These are phyloP conservation scores for Alternaria dauci DNA, from an alignment of 2,329 filamentous ascomycete species.

Conservation along the genomic window DNA sequence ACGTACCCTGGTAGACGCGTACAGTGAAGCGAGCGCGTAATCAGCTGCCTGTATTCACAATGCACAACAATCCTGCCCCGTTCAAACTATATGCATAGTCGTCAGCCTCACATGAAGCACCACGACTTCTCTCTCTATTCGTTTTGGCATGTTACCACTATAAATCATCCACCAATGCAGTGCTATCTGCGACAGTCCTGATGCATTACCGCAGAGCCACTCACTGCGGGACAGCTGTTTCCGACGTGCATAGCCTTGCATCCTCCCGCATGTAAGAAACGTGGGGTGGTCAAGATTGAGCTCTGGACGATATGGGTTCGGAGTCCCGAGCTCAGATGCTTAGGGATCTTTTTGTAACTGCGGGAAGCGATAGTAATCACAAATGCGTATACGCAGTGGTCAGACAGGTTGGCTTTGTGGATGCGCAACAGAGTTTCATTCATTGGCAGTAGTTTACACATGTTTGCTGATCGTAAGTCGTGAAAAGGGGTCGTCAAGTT, in stretches of 20 bases:
- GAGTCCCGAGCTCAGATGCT: background rate
- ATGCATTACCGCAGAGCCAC: constrained; percentile 26
- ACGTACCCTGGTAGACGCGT: background rate
- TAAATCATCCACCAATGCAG: background rate
- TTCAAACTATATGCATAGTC: background rate
- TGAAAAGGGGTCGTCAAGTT: background rate
- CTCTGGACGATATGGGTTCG: background rate
- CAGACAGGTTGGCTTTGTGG: background rate
- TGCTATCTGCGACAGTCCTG: constrained; percentile 6
- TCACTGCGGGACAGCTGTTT: constrained; percentile 40
- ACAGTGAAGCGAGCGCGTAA: background rate
- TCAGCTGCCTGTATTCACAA: background rate
- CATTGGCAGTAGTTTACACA: constrained; percentile 13
- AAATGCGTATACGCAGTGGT: background rate
- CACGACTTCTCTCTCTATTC: constrained; percentile 27
- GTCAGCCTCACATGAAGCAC: constrained; percentile 27
- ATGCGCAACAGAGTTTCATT: background rate
- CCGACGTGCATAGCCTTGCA: constrained; percentile 19
- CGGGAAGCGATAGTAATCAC: background rate
- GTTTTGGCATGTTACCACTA: constrained; percentile 1
- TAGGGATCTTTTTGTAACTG: background rate
- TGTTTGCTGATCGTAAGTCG: constrained; percentile 7
- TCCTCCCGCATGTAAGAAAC: constrained; percentile 22
- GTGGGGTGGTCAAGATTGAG: constrained; percentile 7
- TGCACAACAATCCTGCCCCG: background rate